Evolutionary conservation across 768 basidiomycete species (phyloP), one percentile per base, ranked within the genome.

Genomic region (Amanita thiersii): DNA sequence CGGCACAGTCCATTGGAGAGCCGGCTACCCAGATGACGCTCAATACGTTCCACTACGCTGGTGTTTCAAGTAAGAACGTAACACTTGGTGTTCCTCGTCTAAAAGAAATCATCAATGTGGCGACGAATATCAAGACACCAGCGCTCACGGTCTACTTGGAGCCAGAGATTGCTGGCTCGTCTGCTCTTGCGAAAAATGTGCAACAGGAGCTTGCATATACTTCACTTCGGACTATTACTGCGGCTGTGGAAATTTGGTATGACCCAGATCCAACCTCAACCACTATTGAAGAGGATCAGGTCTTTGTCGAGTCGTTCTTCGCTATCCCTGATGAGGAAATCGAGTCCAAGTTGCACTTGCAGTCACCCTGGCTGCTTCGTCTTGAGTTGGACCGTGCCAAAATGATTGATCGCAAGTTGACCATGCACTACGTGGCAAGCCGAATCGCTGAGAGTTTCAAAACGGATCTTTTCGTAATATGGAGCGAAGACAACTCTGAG

Each of bases 31-130:
- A 99, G 65, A 98, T 99, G 96, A 98, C 96, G 4, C 64, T 99
- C 45, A 99, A 99, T 62, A 98, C 94, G 0, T 99, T 98, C 87
- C 96, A 99, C 64, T 98, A 97, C 59, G 96, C 96, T 47, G 96
- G 96, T 82, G 96, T 99, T 18, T 94, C 96, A n/a, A 91, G 87
- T 56, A 98, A 98, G 68, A 97, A 96, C 64, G 96, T 99, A 37
- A 99, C 96, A 0, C 88, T 98, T 45, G 96, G 96, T 81, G 96
- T 99, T 1, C 96, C 96, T 2, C 93, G 96, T 62, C 62, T 99
- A 49, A 98, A 98, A 68, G 96, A 98, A 64, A 97, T 98, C 52
- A 98, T 99, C 68, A 99, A 99, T 56, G 93, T 98, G 45, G 96
- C 96, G 0, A 87, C 85, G 14, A 93, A 98, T 58, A 96, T 98